Evolutionary conservation across 768 basidiomycete genomes (phyloP).

Genomic region (Cubamyces lactineus): DNA sequence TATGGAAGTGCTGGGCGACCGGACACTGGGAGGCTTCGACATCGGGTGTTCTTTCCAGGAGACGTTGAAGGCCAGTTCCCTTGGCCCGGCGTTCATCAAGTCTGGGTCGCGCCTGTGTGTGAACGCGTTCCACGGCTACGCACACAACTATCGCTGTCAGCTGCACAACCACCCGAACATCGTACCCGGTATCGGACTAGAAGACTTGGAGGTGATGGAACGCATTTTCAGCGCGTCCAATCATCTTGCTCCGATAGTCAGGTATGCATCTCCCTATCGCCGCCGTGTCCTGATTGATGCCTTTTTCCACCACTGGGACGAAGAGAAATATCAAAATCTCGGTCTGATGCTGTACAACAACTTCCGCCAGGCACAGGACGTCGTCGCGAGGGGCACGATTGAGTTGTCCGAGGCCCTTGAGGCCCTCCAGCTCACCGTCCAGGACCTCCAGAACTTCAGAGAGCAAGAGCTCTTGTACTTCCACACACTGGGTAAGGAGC

Average conservation of each 20-base stretch:
- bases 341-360: constrained; percentile 34
- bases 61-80: constrained; percentile 18
- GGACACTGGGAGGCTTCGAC: constrained; percentile 16
- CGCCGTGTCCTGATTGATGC: constrained; percentile 36
- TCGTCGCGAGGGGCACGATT: constrained; percentile 27
- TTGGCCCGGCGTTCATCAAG: constrained; percentile 6
- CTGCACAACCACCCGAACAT: constrained; percentile 35
- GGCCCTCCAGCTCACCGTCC: constrained; percentile 20
- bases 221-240: constrained; percentile 27
- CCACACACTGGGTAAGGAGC: constrained; percentile 31
- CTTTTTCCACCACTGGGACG: constrained; percentile 40
- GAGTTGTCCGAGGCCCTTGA: constrained; percentile 22
- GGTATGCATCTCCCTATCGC: constrained; percentile 35
- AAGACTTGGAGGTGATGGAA: constrained; percentile 34
- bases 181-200: constrained; percentile 38
- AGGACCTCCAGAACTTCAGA: constrained; percentile 30
- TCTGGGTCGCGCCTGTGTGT: constrained; percentile 17
- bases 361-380: constrained; percentile 35
- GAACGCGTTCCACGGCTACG: constrained; percentile 41
- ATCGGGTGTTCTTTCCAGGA: constrained; percentile 27
- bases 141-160: constrained; percentile 41
- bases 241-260: constrained; percentile 30
- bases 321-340: constrained; percentile 38
- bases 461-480: constrained; percentile 34
- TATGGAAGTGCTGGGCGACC: neutral